phyloP scores from a whole-genome alignment of 1,284 basidiomycete species.

The Apiotrichum mycotoxinovorans region DNA sequence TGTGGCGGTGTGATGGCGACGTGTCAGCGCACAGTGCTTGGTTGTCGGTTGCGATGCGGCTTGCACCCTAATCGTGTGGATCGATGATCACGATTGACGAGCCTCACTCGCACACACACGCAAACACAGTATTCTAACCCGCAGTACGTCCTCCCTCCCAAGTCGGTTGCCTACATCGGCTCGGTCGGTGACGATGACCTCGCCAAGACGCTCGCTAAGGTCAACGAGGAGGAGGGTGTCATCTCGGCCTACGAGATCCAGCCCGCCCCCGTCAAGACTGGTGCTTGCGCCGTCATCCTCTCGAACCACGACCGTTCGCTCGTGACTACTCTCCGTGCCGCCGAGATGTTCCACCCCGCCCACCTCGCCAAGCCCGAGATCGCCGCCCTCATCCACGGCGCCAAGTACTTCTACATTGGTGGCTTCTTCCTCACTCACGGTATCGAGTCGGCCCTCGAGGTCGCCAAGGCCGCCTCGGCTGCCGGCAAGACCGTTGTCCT shows the following conservation, averaged over 20 bases:
- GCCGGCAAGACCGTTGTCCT: conserved; percentile 79
- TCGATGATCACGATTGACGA: conserved; percentile 10
- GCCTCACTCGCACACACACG: too few species aligned
- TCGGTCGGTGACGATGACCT: conserved; percentile 90
- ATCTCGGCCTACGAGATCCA: conserved; percentile 85
- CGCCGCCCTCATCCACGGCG: conserved; percentile 70
- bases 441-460: conserved; percentile 64
- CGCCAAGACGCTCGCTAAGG: conserved; percentile 82
- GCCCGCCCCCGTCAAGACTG: conserved; percentile 75
- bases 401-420: conserved; percentile 89
- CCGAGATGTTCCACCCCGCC: conserved; percentile 78
- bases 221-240: conserved; percentile 90
- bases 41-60: too few species aligned
- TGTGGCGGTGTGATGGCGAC: too few species aligned
- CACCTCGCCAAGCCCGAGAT: conserved; percentile 77
- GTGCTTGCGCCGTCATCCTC: conserved; percentile 94
- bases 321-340: conserved; percentile 83
- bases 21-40: too few species aligned
- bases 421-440: conserved; percentile 98
- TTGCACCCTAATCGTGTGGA: too few species aligned
- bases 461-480: conserved; percentile 76
- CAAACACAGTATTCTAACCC: not conserved
- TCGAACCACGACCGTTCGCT: conserved; percentile 91
- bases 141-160: conserved; percentile 83
- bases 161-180: conserved; percentile 91